phyloP scores from a whole-genome alignment of 108 stramenopile species.

The Pseudonitzschia multiseries region DNA sequence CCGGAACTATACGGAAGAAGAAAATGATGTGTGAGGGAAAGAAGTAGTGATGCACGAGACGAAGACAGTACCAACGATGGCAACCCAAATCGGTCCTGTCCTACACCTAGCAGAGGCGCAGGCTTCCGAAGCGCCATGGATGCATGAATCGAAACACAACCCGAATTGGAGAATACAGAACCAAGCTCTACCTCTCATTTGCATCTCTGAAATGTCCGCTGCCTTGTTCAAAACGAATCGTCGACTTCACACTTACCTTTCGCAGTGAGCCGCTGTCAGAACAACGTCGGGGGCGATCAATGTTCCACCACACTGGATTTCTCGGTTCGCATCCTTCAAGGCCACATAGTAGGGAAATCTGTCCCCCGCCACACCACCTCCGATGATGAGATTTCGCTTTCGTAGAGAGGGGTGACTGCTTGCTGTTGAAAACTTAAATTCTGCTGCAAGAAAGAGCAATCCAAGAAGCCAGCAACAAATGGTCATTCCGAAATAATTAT shows the following conservation, averaged over 20 bases:
- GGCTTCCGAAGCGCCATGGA: too few relatives aligned
- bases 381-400: conserved; percentile 12
- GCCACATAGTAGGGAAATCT: conserved; percentile 18
- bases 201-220: too few relatives aligned
- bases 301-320: conserved; percentile 41
- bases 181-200: not conserved
- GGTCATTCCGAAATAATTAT: not conserved
- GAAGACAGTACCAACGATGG: too few relatives aligned
- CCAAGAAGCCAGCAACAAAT: not conserved
- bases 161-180: not conserved
- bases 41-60: not conserved
- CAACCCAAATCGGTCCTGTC: too few relatives aligned
- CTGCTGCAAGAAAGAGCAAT: not conserved
- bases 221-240: too few relatives aligned
- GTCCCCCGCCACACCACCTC: not conserved
- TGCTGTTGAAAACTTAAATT: not conserved
- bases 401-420: not conserved
- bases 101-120: too few relatives aligned
- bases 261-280: conserved; percentile 55
- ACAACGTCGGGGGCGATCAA: conserved; percentile 48
- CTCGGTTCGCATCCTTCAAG: not conserved
- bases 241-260: not conserved
- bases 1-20: not conserved
- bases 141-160: not conserved
- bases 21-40: not conserved